Percentiles rank a stretch among this genome's conserved stretches.
Evolutionary conservation across 768 basidiomycete genomes (phyloP).

Genomic region (Hericium rajendrae): DNA sequence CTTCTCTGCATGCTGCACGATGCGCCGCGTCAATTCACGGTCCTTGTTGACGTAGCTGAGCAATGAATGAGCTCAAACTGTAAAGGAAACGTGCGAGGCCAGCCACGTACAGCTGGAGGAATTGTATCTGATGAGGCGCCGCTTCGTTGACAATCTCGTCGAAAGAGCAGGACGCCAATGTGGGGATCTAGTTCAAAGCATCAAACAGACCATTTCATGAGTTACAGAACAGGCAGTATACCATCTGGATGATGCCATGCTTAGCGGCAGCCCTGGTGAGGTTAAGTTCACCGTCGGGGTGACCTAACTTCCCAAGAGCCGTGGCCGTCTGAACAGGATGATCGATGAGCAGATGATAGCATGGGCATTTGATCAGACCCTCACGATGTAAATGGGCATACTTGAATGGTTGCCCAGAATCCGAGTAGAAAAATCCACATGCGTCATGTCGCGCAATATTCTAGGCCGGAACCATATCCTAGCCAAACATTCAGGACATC

Average conservation of each 20-base stretch:
- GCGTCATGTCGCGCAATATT: slow-evolving; percentile 67
- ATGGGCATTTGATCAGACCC: slow-evolving; percentile 5
- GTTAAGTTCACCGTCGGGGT: slow-evolving; percentile 89
- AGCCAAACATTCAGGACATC: background rate
- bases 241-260: slow-evolving; percentile 66
- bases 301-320: slow-evolving; percentile 85
- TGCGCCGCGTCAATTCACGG: slow-evolving; percentile 69
- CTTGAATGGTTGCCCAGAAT: slow-evolving; percentile 67
- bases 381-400: slow-evolving; percentile 75
- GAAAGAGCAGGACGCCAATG: slow-evolving; percentile 91
- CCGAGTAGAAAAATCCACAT: slow-evolving; percentile 72
- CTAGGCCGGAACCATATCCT: slow-evolving; percentile 23
- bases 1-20: slow-evolving; percentile 81
- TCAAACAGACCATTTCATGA: background rate
- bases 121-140: slow-evolving; percentile 65
- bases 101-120: slow-evolving; percentile 63
- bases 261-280: slow-evolving; percentile 82
- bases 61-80: slow-evolving; percentile 1
- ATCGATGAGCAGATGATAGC: background rate
- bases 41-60: slow-evolving; percentile 84
- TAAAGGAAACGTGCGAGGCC: background rate
- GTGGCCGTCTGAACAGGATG: slow-evolving; percentile 53
- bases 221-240: slow-evolving; percentile 12
- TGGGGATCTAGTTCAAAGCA: slow-evolving; percentile 62
- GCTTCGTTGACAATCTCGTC: slow-evolving; percentile 88